These are phyloP conservation scores for Fusarium staphyleae DNA, from an alignment of 2,329 filamentous ascomycete species.

Conservation along the genomic window DNA sequence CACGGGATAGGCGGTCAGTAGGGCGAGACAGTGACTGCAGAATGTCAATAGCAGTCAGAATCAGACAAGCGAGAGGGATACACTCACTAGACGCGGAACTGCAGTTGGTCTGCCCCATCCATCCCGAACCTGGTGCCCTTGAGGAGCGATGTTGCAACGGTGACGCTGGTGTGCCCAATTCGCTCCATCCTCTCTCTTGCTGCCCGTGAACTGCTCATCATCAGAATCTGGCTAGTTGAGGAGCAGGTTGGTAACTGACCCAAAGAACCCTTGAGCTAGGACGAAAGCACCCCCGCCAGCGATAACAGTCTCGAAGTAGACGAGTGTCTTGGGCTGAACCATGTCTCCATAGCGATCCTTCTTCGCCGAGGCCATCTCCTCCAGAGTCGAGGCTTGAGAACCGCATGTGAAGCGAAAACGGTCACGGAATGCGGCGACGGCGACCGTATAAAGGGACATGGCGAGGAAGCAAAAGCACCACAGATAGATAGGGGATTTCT, in stretches of 20 bases:
- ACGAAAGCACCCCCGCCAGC: conserved; percentile 18
- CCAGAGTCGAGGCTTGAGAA: background rate
- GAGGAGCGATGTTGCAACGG: conserved; percentile 34
- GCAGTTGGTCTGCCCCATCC: conserved; percentile 13
- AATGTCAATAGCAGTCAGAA: conserved; percentile 8
- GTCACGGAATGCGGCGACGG: conserved; percentile 16
- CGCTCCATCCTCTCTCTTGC: conserved; percentile 37
- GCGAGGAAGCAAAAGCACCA: conserved; percentile 8
- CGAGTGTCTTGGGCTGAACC: background rate
- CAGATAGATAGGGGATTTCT: background rate
- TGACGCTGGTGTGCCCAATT: conserved; percentile 23
- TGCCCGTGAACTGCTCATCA: conserved; percentile 21
- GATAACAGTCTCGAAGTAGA: conserved; percentile 22
- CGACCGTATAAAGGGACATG: conserved; percentile 19
- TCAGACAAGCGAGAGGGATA: background rate
- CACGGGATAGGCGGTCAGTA: conserved; percentile 40
- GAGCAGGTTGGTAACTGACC: conserved; percentile 14
- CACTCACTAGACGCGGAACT: conserved; percentile 36
- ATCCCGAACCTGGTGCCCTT: conserved; percentile 22
- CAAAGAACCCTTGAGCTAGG: conserved; percentile 32
- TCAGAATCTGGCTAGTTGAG: background rate
- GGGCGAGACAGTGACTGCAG: conserved; percentile 39
- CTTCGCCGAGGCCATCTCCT: background rate
- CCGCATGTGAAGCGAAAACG: conserved; percentile 13
- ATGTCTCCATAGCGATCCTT: background rate